These are phyloP conservation scores for Clitopilus passeckerianus DNA, from an alignment of 768 basidiomycete genomes.

Conservation along the genomic window DNA sequence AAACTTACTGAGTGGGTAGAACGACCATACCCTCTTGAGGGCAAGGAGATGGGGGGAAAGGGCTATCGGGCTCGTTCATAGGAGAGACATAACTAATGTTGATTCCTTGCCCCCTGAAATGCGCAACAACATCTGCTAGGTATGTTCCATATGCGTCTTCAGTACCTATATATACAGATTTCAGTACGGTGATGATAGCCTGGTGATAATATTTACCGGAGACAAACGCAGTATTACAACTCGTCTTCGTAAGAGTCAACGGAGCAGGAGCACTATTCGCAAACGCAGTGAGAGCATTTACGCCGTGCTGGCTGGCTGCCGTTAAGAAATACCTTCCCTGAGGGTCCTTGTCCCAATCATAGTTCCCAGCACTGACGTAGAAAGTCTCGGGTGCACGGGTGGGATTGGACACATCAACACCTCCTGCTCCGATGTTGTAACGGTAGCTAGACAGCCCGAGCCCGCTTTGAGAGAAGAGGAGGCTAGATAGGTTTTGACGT, in stretches of 20 bases:
- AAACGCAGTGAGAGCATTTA: conserved; percentile 34
- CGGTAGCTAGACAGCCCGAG: conserved; percentile 37
- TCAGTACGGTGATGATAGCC: background rate
- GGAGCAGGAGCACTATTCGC: conserved; percentile 35
- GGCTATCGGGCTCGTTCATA: conserved; percentile 40
- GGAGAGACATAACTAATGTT: conserved; percentile 34
- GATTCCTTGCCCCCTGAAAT: conserved; percentile 32
- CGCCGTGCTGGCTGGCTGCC: conserved; percentile 29
- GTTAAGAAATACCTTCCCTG: conserved; percentile 35
- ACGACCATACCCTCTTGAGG: conserved; percentile 45
- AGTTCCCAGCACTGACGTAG: conserved; percentile 31
- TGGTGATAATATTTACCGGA: conserved; percentile 15
- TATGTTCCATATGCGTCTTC: conserved; percentile 35
- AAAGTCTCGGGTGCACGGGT: conserved; percentile 30
- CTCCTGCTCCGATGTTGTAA: conserved; percentile 38
- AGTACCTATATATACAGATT: conserved; percentile 13
- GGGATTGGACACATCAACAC: conserved; percentile 34
- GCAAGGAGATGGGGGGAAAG: conserved; percentile 32
- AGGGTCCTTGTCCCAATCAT: conserved; percentile 32
- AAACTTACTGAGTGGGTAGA: conserved; percentile 26
- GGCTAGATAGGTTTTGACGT: conserved; percentile 33
- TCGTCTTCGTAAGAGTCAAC: conserved; percentile 26
- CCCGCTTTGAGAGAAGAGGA: conserved; percentile 32
- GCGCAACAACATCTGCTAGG: conserved; percentile 33
- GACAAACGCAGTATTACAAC: conserved; percentile 30